Conservation (phyloP, 768 basidiomycete genomes). For the Russula ochroleuca region DNA sequence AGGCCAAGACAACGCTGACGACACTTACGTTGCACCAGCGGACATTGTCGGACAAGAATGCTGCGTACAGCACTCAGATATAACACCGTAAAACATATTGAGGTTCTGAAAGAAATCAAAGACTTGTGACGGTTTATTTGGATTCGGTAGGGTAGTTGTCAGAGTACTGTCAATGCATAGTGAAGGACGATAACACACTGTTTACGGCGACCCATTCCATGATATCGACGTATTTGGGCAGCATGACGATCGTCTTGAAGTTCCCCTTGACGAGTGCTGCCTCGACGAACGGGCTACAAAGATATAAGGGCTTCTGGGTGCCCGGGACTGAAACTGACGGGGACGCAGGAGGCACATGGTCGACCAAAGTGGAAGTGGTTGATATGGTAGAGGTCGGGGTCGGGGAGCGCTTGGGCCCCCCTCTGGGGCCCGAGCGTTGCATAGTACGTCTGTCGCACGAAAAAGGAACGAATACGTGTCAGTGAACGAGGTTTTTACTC, state of each 20-base stretch:
- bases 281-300: constrained; percentile 92
- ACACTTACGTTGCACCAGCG: constrained; percentile 72
- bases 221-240: constrained; percentile 92
- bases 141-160: constrained; percentile 1
- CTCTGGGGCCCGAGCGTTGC: constrained; percentile 56
- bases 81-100: constrained; percentile 93
- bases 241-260: constrained; percentile 96
- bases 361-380: constrained; percentile 36
- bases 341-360: constrained; percentile 38
- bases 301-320: constrained; percentile 68
- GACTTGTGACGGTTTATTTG: constrained; percentile 45
- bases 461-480: background rate
- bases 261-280: constrained; percentile 95
- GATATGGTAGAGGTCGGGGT: constrained; percentile 69
- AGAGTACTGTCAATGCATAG: background rate
- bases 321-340: constrained; percentile 41
- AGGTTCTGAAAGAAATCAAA: constrained; percentile 97
- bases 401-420: constrained; percentile 61
- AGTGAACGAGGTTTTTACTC: background rate
- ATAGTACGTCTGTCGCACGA: constrained; percentile 57
- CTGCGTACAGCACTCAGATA: constrained; percentile 89
- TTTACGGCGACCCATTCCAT: constrained; percentile 98
- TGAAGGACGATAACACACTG: constrained; percentile 47
- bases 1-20: background rate
- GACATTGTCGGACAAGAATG: constrained; percentile 91